Evolutionary conservation across 768 basidiomycete genomes (phyloP).

Genomic region (Xanthoconium purpureum): DNA sequence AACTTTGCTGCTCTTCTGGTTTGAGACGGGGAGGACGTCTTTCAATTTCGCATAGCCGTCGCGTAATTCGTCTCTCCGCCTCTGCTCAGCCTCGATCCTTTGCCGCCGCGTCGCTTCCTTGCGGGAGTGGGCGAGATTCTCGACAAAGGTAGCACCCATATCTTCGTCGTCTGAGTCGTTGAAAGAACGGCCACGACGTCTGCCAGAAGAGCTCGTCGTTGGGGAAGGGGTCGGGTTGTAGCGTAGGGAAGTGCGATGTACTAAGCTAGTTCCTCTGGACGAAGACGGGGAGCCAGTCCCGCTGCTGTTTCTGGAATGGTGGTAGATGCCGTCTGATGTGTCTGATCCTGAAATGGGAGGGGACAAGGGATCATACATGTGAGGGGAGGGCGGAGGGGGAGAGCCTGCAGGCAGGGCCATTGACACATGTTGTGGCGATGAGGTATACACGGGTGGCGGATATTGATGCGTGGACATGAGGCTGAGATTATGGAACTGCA

Average conservation of each 20-base stretch:
- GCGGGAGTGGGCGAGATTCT: constrained; percentile 71
- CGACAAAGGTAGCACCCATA: constrained; percentile 65
- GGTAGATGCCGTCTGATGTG: constrained; percentile 81
- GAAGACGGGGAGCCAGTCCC: constrained; percentile 73
- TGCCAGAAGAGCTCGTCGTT: constrained; percentile 63
- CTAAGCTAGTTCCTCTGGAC: constrained; percentile 71
- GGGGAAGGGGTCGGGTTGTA: constrained; percentile 85
- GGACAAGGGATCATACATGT: constrained; percentile 81
- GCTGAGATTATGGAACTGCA: constrained; percentile 59
- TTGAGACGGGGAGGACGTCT: constrained; percentile 81
- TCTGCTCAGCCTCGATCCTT: constrained; percentile 87
- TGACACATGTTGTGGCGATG: constrained; percentile 64
- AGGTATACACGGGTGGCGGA: constrained; percentile 56
- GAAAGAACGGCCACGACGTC: constrained; percentile 61
- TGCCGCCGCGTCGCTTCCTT: constrained; percentile 84
- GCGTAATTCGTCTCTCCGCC: constrained; percentile 82
- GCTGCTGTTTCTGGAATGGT: constrained; percentile 71
- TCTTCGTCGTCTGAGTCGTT: constrained; percentile 77
- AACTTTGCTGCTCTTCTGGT: constrained; percentile 90
- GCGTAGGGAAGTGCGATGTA: constrained; percentile 65
- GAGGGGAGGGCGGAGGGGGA: constrained; percentile 73
- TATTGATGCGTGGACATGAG: constrained; percentile 70
- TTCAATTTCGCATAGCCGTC: constrained; percentile 88
- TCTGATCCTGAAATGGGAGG: constrained; percentile 89
- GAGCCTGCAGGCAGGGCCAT: constrained; percentile 61